Conservation (phyloP, 1,139 yeast genomes). For the Suhomyces coccinellae region DNA sequence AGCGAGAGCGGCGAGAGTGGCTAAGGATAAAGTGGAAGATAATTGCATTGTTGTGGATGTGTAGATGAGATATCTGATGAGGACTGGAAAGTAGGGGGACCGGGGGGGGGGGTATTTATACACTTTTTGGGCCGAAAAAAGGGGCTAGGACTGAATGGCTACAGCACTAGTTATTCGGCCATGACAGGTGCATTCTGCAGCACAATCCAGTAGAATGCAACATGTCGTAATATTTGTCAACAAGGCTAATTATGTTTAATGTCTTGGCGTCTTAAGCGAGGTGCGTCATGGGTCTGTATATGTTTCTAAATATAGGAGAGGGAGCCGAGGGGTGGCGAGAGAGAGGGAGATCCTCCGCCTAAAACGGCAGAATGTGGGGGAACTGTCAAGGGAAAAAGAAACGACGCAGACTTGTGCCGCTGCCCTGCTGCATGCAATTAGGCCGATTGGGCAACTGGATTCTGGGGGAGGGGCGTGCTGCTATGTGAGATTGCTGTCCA, state of each 20-base stretch:
- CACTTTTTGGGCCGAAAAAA: no score
- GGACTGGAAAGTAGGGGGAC: neutral
- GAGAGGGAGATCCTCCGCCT: no score
- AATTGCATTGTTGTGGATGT: slow-evolving; percentile 15
- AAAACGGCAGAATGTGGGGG: slow-evolving; percentile 2
- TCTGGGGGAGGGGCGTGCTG: no score
- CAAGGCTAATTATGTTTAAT: no score
- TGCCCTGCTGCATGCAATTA: neutral
- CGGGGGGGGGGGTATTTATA: slow-evolving; percentile 26
- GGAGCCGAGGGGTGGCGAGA: no score
- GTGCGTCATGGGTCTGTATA: neutral
- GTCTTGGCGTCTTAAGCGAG: no score
- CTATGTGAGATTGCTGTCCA: no score
- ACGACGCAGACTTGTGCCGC: neutral
- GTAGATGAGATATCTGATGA: slow-evolving; percentile 5
- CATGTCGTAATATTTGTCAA: no score
- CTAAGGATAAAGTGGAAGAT: slow-evolving; percentile 18
- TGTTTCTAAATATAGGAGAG: neutral
- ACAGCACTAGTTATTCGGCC: neutral
- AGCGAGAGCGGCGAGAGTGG: slow-evolving; percentile 25
- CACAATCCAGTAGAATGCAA: no score
- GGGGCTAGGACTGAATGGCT: neutral
- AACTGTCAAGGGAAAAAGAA: slow-evolving; percentile 1
- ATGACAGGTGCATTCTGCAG: neutral
- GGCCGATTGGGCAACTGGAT: neutral